Conservation (phyloP, 495 filamentous ascomycete species). For the Glarea lozoyensis region DNA sequence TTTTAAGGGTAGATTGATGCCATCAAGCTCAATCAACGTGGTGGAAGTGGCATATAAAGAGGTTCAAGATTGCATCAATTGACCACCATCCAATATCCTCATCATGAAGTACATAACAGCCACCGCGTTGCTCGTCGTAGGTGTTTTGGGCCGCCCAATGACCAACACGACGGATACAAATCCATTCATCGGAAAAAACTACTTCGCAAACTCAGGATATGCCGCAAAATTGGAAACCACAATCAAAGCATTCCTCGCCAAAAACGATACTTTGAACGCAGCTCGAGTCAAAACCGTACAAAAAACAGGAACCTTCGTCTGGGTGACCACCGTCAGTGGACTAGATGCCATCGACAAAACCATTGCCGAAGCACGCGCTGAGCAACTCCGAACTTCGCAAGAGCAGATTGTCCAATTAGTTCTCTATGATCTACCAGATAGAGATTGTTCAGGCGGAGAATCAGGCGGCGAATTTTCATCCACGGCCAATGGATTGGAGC, state of each 20-base stretch:
- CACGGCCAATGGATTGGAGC: constrained; percentile 46
- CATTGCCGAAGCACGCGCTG: constrained; percentile 34
- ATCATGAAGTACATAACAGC: too few species aligned
- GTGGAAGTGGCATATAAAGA: too few species aligned
- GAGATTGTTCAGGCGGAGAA: constrained; percentile 65
- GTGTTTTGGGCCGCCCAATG: too few species aligned
- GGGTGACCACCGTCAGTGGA: constrained; percentile 30
- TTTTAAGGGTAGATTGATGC: too few species aligned
- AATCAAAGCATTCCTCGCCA: constrained; percentile 35
- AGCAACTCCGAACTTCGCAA: constrained; percentile 33
- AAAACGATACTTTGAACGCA: constrained; percentile 35
- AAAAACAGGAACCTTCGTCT: constrained; percentile 39
- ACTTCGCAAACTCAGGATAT: constrained; percentile 46
- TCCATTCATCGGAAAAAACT: constrained; percentile 42
- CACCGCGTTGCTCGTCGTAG: too few species aligned
- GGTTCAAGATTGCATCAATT: too few species aligned
- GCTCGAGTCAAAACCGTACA: constrained; percentile 35
- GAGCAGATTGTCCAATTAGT: constrained; percentile 43
- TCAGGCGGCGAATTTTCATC: constrained; percentile 59
- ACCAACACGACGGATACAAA: constrained; percentile 24
- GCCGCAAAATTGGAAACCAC: constrained; percentile 39
- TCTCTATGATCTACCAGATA: constrained; percentile 66
- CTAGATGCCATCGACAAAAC: constrained; percentile 38
- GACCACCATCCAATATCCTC: too few species aligned
- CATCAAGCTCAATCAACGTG: too few species aligned